Evolutionary conservation across 1,284 basidiomycete species (phyloP), one percentile per base, ranked within the genome.

Genomic region (Marasmius oreades): DNA sequence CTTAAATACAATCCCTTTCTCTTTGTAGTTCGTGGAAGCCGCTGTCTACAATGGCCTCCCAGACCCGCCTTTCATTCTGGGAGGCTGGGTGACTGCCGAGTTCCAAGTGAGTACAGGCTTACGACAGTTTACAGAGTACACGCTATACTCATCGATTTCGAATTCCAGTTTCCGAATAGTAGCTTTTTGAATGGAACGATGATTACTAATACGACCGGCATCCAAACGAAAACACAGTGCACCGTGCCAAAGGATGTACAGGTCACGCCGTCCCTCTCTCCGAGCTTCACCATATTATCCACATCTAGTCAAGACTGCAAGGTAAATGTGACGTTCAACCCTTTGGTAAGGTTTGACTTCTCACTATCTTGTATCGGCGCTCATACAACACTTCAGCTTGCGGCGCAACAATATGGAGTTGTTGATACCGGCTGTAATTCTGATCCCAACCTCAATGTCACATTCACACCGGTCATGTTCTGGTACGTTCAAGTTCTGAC

Each of bases 401-500:
- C 79, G 2, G 62, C 65, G 2, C 66, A 72, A 54, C 82, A 83
- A 66, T 84, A 77, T 62, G 78, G 74, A 53, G 81, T 81, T 3
- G 57, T 66, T 22, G 66, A 69, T 20, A 74, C 74, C 1, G 33
- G 47, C 18, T 50, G 73, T 61, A 77, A 75, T 42, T 70, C 70
- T 50, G 62, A 66, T 12, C 58, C 67, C 7, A 57, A 53, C 8
- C 45, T 70, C 16, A 68, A 77, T 42, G 57, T 72, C n/a, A 59
- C 70, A 18, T 78, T 81, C 55, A 74, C 73, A 44, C 82, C 84
- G 1, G 80, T 86, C 36, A 77, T 86, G 72, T 88, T 87, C 61
- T 87, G 85, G 85, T 86, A 68, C 53, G 68, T 58, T 23, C 36
- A 10, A 10, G 10, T 56, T 8, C n/a, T n/a, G 50, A 39, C 33